Base-by-base conservation (phyloP, 2,329 filamentous ascomycete species). In the Talaromyces sp. region DNA sequence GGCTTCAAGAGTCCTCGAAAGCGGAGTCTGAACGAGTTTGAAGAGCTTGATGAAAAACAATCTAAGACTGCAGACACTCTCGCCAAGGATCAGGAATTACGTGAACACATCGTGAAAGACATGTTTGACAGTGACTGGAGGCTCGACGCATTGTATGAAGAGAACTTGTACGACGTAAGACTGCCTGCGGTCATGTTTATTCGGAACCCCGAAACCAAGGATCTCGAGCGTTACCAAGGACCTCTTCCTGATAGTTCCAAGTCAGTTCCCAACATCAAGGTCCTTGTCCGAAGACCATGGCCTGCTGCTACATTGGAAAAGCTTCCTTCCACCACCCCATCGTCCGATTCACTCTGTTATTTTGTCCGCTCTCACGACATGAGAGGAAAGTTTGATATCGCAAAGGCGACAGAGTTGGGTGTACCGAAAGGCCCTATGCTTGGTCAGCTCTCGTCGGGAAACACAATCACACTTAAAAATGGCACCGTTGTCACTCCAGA, bases 91-190 rank as follows among this genome's bases (percentile, higher is more conserved):
- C 80, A 84, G 64, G 72, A 82, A 35, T 73, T 87, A 35, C 81
- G 86, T n/a, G 82, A 86, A 60, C 77, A 81, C 0, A 82, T 92
- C 23, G 84, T 93, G n/a, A 81, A 81, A 8, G 82, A 87, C 66
- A 93, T 95, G 91, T 93, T 93, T 71, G 83, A 90, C 68, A 92
- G 89, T 0, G 78, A 83, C 62, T 95, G 91, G 91, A 83, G 79
- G 23, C 78, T 90, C 64, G 91, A 96, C 70, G 83, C 86, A 1
- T 80, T 96, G 18, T 74, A 86, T 21, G 86, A 90, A 69, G 86
- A 82, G 25, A 86, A 83, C 25, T 82, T 96, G 39, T 81, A 84
- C 16, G 77, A 90, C 39, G 89, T 91, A 55, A 80, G 84, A 63
- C 79, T 89, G 69, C 89, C 90, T 3, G 86, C 90, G 3, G 83